A percentile compares a stretch with the other conserved stretches of the same genome.
Conservation (phyloP, 2,329 filamentous ascomycete species). For the Penicillium sp. region DNA sequence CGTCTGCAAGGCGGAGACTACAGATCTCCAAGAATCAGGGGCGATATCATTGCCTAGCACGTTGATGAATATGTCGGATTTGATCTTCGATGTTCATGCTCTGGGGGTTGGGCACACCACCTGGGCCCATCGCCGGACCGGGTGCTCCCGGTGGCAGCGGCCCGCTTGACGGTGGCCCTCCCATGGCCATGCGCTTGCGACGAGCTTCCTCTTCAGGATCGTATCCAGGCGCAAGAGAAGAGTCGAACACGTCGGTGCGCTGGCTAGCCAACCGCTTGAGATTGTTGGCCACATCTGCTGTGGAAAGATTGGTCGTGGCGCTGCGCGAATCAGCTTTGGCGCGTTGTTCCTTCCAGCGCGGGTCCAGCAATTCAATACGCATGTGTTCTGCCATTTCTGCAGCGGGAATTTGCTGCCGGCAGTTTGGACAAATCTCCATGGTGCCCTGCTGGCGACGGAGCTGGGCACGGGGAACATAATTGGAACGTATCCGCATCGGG, state of each 20-base stretch:
- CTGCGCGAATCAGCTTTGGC: constrained; percentile 80
- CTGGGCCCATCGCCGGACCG: constrained; percentile 26
- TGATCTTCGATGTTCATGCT: constrained; percentile 77
- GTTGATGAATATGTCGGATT: constrained; percentile 63
- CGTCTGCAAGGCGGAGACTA: not conserved
- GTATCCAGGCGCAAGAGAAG: constrained; percentile 48
- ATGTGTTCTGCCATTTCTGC: constrained; percentile 88
- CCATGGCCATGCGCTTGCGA: constrained; percentile 65
- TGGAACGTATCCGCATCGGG: constrained; percentile 84
- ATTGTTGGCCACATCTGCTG: constrained; percentile 83
- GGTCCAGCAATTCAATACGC: constrained; percentile 89
- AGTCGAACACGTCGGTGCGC: constrained; percentile 79
- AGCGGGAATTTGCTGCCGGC: constrained; percentile 80
- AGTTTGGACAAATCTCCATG: constrained; percentile 77
- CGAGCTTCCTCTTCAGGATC: constrained; percentile 68
- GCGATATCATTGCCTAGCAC: constrained; percentile 37
- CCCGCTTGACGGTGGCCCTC: constrained; percentile 35
- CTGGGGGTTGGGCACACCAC: constrained; percentile 30
- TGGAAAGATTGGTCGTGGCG: constrained; percentile 78
- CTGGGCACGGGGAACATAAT: constrained; percentile 82
- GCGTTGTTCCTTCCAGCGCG: constrained; percentile 91
- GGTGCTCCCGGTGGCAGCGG: constrained; percentile 21
- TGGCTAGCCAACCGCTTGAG: constrained; percentile 91
- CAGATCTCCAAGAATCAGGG: not conserved
- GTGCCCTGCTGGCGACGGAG: constrained; percentile 61